phyloP scores from a whole-genome alignment of 1,139 yeast species.

The Taphrina confusa region DNA sequence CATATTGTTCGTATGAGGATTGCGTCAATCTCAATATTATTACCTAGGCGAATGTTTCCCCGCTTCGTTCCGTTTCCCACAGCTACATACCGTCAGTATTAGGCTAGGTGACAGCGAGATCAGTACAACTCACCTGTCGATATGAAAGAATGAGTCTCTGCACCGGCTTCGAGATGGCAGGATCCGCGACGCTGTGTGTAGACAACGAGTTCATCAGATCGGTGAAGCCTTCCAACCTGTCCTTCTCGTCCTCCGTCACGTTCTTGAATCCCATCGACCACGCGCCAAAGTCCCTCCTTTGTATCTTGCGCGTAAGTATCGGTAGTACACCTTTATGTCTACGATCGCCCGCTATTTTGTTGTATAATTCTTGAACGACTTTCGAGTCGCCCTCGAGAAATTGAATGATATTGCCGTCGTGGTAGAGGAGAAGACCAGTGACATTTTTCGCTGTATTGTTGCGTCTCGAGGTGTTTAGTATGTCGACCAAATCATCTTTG shows the following conservation, averaged over 20 bases:
- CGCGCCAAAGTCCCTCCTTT: slow-evolving; percentile 17
- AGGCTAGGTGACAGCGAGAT: not conserved
- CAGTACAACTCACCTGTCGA: slow-evolving; percentile 6
- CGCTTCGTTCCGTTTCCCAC: slow-evolving; percentile 2
- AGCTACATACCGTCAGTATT: not conserved
- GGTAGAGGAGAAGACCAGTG: slow-evolving; percentile 29
- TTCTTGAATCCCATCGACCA: slow-evolving; percentile 33
- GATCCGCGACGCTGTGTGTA: slow-evolving; percentile 29
- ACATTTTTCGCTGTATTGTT: slow-evolving; percentile 13
- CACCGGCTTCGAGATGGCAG: slow-evolving; percentile 25
- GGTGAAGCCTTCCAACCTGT: slow-evolving; percentile 25
- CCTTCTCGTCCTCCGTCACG: slow-evolving; percentile 9
- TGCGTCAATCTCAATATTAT: not conserved
- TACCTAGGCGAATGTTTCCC: not conserved
- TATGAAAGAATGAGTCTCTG: slow-evolving; percentile 29
- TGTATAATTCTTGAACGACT: slow-evolving; percentile 11
- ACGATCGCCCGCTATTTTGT: slow-evolving; percentile 21
- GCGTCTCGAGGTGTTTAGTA: slow-evolving; percentile 18
- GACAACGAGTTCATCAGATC: slow-evolving; percentile 22
- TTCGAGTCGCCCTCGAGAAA: slow-evolving; percentile 25
- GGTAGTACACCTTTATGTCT: slow-evolving; percentile 31
- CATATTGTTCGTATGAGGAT: no score
- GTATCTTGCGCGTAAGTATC: slow-evolving; percentile 17
- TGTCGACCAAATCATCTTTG: slow-evolving; percentile 16
- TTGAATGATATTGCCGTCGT: slow-evolving; percentile 33